A percentile compares a stretch with the other conserved stretches of the same genome.
Evolutionary conservation across 768 basidiomycete species (phyloP).

Genomic region (Fistulinella prunicolor): DNA sequence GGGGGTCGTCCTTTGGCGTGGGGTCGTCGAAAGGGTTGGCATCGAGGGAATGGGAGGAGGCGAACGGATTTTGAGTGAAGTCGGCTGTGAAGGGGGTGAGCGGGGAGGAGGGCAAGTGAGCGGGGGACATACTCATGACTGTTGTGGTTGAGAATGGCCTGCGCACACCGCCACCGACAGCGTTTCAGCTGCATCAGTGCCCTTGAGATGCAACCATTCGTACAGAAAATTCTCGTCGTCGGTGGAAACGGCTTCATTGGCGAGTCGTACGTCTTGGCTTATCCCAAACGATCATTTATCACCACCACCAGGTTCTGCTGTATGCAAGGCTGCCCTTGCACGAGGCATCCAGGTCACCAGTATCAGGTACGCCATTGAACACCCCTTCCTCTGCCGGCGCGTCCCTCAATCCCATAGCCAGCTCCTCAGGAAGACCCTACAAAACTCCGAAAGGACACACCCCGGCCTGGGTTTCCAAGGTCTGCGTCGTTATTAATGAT

Average conservation of each 20-base stretch:
- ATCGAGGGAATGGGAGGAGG: constrained; percentile 81
- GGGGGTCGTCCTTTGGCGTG: constrained; percentile 39
- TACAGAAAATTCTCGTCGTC: constrained; percentile 79
- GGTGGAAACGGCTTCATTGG: constrained; percentile 99
- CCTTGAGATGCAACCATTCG: constrained; percentile 22
- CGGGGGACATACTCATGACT: constrained; percentile 23
- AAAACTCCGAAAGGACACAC: constrained; percentile 85
- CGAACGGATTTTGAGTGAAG: constrained; percentile 72
- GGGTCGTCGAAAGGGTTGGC: constrained; percentile 92
- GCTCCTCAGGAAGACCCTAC: constrained; percentile 85
- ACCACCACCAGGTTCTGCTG: constrained; percentile 70
- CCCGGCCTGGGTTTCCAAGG: constrained; percentile 82
- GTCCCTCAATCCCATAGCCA: constrained; percentile 28
- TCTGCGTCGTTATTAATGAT: constrained; percentile 30
- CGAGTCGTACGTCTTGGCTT: constrained; percentile 30
- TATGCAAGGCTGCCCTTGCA: constrained; percentile 84
- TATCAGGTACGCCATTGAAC: constrained; percentile 57
- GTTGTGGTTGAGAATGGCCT: constrained; percentile 1
- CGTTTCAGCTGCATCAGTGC: neutral
- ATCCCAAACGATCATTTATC: constrained; percentile 1
- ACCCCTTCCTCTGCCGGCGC: neutral
- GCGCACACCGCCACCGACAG: neutral
- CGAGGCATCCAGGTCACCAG: constrained; percentile 86
- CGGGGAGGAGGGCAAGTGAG: too few species aligned
- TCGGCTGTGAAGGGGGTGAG: constrained; percentile 20